Conservation (phyloP, 108 stramenopile species). For the Nitzschia inconspicua region DNA sequence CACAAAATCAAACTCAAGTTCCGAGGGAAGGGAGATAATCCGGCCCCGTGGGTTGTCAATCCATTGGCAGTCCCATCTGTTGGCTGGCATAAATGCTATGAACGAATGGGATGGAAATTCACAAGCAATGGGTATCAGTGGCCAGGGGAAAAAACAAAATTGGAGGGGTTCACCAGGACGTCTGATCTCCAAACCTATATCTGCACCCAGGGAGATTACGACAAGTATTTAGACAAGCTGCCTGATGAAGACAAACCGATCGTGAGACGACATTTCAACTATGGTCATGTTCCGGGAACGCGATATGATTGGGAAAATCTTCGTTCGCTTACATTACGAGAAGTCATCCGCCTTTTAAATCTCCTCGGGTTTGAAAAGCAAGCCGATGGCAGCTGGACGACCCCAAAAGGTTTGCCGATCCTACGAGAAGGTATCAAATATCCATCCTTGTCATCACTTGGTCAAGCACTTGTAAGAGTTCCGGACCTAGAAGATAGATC, state of each 20-base stretch:
- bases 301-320: not conserved
- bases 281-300: constrained; percentile 6
- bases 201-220: constrained; percentile 8
- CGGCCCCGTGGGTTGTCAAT: constrained; percentile 14
- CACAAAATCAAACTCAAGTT: constrained; percentile 4
- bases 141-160: not conserved
- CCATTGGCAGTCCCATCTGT: not conserved
- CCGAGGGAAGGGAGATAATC: constrained; percentile 1
- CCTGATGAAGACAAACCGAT: not conserved
- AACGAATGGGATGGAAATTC: constrained; percentile 6
- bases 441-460: constrained; percentile 2
- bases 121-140: constrained; percentile 1
- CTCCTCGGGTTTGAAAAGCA: constrained; percentile 8
- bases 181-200: not conserved
- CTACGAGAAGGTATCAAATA: not conserved
- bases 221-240: not conserved
- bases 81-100: constrained; percentile 1
- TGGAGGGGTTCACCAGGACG: not conserved
- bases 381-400: constrained; percentile 2
- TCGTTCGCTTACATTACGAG: not conserved
- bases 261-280: not conserved
- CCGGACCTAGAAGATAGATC: constrained; percentile 10
- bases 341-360: constrained; percentile 10
- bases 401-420: constrained; percentile 7
- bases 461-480: constrained; percentile 6